Percentiles rank a stretch among this genome's conserved stretches.
phyloP scores from a whole-genome alignment of 2,329 filamentous ascomycete genomes.

The Fonsecaea multimorphosa region DNA sequence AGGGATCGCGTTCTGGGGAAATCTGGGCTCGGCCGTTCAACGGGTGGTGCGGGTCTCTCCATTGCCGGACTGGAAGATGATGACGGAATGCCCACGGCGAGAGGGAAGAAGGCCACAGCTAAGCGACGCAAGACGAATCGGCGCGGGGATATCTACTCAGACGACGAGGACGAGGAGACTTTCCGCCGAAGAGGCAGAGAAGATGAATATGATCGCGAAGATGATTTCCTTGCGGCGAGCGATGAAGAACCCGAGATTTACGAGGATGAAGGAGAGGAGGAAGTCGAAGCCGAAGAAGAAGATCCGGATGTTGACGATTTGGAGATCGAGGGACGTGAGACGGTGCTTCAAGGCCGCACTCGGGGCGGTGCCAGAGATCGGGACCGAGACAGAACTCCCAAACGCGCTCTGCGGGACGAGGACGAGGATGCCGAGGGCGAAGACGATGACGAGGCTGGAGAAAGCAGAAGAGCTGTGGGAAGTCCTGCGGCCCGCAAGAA shows the following conservation, averaged over 20 bases:
- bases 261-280: conserved; percentile 52
- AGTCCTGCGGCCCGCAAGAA: conserved; percentile 38
- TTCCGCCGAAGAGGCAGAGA: conserved; percentile 63
- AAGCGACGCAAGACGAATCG: conserved; percentile 50
- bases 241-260: conserved; percentile 57
- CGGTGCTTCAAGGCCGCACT: conserved; percentile 34
- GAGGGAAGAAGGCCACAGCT: conserved; percentile 43
- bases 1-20: conserved; percentile 55
- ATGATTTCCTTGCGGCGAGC: conserved; percentile 71
- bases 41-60: conserved; percentile 58
- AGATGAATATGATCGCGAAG: conserved; percentile 82
- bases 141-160: conserved; percentile 56
- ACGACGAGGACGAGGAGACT: conserved; percentile 55
- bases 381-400: conserved; percentile 23
- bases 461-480: conserved; percentile 17
- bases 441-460: conserved; percentile 30
- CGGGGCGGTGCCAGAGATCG: conserved; percentile 28
- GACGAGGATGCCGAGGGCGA: conserved; percentile 33
- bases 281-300: conserved; percentile 46
- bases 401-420: conserved; percentile 25
- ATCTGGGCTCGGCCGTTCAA: conserved; percentile 51
- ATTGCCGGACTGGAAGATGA: conserved; percentile 66
- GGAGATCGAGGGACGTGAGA: conserved; percentile 42
- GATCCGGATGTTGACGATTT: conserved; percentile 52
- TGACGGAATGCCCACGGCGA: conserved; percentile 53